phyloP scores from a whole-genome alignment of 2,329 filamentous ascomycete species.

The Exophiala spinifera region DNA sequence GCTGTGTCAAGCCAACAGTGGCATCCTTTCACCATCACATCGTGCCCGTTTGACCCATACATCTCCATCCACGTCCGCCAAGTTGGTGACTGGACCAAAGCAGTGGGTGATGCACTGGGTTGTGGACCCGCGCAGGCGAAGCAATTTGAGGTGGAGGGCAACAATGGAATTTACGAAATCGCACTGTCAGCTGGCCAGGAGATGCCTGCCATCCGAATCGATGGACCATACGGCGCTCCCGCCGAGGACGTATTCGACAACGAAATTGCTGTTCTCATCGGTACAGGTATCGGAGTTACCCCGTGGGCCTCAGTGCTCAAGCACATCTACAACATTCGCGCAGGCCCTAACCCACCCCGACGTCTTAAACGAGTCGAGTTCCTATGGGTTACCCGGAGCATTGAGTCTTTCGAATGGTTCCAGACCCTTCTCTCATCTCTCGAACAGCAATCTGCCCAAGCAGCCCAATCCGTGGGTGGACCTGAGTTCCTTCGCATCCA shows the following conservation, averaged over 20 bases:
- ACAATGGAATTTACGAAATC: slow-evolving; percentile 96
- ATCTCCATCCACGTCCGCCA: slow-evolving; percentile 92
- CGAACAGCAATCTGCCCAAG: slow-evolving; percentile 76
- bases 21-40: slow-evolving; percentile 99
- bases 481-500: slow-evolving; percentile 93
- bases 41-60: slow-evolving; percentile 92
- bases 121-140: slow-evolving; percentile 83
- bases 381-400: slow-evolving; percentile 98
- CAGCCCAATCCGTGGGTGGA: slow-evolving; percentile 53
- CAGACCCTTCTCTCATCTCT: slow-evolving; percentile 88
- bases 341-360: slow-evolving; percentile 81
- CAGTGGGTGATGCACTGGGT: slow-evolving; percentile 93
- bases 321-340: slow-evolving; percentile 96
- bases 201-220: slow-evolving; percentile 86
- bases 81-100: slow-evolving; percentile 91
- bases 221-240: slow-evolving; percentile 93
- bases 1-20: slow-evolving; percentile 86
- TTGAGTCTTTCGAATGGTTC: slow-evolving; percentile 97
- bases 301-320: slow-evolving; percentile 86
- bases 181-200: slow-evolving; percentile 87
- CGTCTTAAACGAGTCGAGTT: slow-evolving; percentile 94
- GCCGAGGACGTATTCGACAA: slow-evolving; percentile 98
- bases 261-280: slow-evolving; percentile 73
- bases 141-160: slow-evolving; percentile 85
- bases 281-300: slow-evolving; percentile 81